Base-by-base conservation (phyloP, 1,139 yeast species). In the Trichomonascaceae sp. region DNA sequence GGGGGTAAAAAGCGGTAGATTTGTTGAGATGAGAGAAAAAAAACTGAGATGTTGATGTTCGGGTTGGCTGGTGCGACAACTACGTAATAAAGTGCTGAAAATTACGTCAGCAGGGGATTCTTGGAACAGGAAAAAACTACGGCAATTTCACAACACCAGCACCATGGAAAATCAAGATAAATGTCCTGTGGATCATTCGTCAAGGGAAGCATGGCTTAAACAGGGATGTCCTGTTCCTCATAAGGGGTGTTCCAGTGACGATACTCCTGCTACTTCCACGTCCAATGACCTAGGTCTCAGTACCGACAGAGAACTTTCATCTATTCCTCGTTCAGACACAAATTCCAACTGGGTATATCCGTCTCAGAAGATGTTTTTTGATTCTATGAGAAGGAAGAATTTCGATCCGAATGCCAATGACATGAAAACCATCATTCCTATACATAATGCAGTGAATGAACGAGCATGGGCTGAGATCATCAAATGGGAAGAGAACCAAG, bases 381-480 rank as follows among this genome's bases (percentile, higher is more conserved):
- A 88, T 58, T 97, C 98, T 13, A 93, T 93, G 98, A 76, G 80
- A 62, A 81, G 98, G 57, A 93, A 93, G 66, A 81, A 87, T 58
- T 89, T 96, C 91, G 79, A 84, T 53, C 97, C 98, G 1, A 74
- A 81, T 15, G 86, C 87, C 0, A 70, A 73, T 8, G 98, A 91
- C 66, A 93, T 93, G 98, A 76, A 82, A 60, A 81, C 95, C 0
- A 89, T 93, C 43, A 96, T 93, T 1, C 98, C 98, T 0, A 85
- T 93, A 48, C 99, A 93, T 68, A 93, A 93, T 66, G 82, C 88
- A 38, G 98, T 93, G 36, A 93, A 93, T 67, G 99, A 93, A 70
- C 74, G 89, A 56, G 96, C 96, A 1, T 93, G 99, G 99, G 72
- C 71, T 57, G 91, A 87, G 65, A 89, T 93, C 39, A 69, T 83